Conservation (phyloP, 495 filamentous ascomycete genomes). For the Lasiosphaeria ovina region DNA sequence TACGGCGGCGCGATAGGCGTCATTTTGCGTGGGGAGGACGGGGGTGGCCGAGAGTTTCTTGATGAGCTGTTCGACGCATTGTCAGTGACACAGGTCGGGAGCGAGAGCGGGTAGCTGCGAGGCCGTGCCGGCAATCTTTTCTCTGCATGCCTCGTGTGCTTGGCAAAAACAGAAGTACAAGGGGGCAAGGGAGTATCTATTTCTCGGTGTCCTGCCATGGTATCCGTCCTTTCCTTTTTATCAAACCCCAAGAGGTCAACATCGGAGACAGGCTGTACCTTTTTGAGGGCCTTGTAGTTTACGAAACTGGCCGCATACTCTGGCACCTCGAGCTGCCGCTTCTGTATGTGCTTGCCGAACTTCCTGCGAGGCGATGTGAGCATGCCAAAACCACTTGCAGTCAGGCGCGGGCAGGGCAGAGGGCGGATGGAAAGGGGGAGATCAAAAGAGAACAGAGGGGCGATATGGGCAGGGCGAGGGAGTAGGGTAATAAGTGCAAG, state of each 20-base stretch:
- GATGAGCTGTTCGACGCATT: conserved; percentile 70
- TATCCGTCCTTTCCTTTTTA: too few relatives aligned
- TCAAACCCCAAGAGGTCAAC: background rate
- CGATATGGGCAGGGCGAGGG: too few relatives aligned
- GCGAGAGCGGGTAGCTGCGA: background rate
- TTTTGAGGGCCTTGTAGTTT: conserved; percentile 98
- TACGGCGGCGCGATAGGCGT: conserved; percentile 45
- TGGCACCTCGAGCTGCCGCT: conserved; percentile 95
- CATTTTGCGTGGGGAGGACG: conserved; percentile 71
- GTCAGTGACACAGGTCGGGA: conserved; percentile 4
- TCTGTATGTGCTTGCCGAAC: conserved; percentile 99
- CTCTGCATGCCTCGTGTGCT: too few relatives aligned
- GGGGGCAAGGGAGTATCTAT: background rate
- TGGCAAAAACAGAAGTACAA: background rate
- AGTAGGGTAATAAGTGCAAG: too few relatives aligned
- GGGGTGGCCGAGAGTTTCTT: conserved; percentile 94
- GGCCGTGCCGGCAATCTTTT: background rate
- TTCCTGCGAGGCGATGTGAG: conserved; percentile 65
- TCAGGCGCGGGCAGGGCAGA: background rate
- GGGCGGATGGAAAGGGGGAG: background rate
- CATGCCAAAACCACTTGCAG: background rate
- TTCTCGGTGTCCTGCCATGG: background rate
- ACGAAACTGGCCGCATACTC: conserved; percentile 99
- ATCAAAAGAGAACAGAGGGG: conserved; percentile 7
- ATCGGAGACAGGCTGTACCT: conserved; percentile 54